Evolutionary conservation across 2,329 filamentous ascomycete genomes (phyloP).

Genomic region (Cladorrhinum sp.): DNA sequence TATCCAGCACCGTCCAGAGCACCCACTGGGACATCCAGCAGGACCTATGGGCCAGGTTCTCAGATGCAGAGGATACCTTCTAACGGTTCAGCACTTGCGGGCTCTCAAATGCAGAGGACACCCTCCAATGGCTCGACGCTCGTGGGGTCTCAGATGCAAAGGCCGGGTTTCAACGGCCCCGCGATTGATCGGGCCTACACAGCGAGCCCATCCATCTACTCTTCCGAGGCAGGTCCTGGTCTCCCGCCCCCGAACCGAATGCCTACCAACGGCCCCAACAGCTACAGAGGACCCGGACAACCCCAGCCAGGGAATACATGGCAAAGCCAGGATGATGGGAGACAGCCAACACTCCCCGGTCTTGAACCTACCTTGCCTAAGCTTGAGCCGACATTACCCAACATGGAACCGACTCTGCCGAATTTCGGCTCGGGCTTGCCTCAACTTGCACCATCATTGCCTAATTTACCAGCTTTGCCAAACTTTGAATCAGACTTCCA

Average conservation of each 20-base stretch:
- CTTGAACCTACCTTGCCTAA: neutral
- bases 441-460: neutral
- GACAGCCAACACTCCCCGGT: neutral
- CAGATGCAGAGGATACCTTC: slow-evolving; percentile 28
- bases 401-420: neutral
- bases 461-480: neutral
- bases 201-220: slow-evolving; percentile 27
- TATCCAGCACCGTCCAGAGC: slow-evolving; percentile 1
- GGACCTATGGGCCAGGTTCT: slow-evolving; percentile 15
- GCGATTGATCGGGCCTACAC: slow-evolving; percentile 25
- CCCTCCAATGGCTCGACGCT: slow-evolving; percentile 22
- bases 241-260: slow-evolving; percentile 30
- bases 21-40: slow-evolving; percentile 6
- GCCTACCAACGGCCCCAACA: slow-evolving; percentile 20
- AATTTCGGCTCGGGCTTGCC: neutral
- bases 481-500: slow-evolving; percentile 22
- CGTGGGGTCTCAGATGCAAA: slow-evolving; percentile 22
- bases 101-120: slow-evolving; percentile 25
- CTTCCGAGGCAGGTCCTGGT: slow-evolving; percentile 27
- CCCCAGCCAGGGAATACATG: slow-evolving; percentile 5
- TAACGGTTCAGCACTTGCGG: slow-evolving; percentile 18
- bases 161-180: slow-evolving; percentile 29
- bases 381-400: neutral
- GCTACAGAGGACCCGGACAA: slow-evolving; percentile 19
- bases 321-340: neutral